Conservation (phyloP, 441 rosid genomes). For the Arabidopsis lyrata region DNA sequence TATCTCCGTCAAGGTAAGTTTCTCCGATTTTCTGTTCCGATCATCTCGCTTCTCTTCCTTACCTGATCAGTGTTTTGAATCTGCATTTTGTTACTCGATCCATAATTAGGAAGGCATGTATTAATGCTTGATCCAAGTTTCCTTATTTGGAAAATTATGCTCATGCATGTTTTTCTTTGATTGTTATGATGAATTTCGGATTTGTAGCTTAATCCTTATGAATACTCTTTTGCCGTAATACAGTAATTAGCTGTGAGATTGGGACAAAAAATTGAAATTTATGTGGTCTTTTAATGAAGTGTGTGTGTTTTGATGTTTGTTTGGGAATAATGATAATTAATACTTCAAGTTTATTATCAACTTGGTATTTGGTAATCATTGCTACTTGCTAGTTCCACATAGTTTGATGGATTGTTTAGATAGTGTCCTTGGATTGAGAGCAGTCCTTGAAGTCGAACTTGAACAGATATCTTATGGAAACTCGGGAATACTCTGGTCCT, state of each 20-base stretch:
- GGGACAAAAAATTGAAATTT: neutral
- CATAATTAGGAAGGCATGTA: neutral
- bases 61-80: constrained; percentile 11
- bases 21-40: neutral
- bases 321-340: neutral
- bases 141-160: constrained; percentile 2
- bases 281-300: neutral
- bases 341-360: no score
- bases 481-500: neutral
- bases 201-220: neutral
- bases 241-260: neutral
- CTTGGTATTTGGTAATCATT: no score
- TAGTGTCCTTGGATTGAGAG: constrained; percentile 7
- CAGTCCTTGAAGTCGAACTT: neutral
- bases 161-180: constrained; percentile 21
- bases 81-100: constrained; percentile 33
- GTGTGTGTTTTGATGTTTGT: neutral
- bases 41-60: neutral
- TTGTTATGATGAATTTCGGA: neutral
- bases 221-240: no score
- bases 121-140: constrained; percentile 11
- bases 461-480: neutral
- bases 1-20: constrained; percentile 73
- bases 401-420: neutral
- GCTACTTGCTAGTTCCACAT: constrained; percentile 1